Base-by-base conservation (phyloP, 2,329 filamentous ascomycete species). In the Penicillium digitatum region DNA sequence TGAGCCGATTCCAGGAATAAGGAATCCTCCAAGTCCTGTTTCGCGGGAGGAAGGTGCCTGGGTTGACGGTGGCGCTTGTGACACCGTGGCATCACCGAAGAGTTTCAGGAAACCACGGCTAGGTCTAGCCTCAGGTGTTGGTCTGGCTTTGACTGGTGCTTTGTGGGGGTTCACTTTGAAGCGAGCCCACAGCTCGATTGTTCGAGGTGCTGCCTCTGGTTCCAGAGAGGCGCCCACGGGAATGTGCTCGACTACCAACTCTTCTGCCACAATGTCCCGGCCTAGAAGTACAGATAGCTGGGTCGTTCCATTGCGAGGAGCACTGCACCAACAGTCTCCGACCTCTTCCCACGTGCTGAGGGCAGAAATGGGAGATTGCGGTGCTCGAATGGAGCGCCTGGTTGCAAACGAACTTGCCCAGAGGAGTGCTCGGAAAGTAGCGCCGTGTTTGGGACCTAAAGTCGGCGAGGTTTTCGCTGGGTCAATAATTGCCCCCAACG, bases 241-340 rank as follows among this genome's bases (percentile, higher is more conserved):
- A 53, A 90, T 85, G 69, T 92, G 87, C 66, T 93, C 89, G 40
- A 93, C 71, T 1, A 89, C 83, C 1, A 93, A 68, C 62, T 90
- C 81, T 62, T 86, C 82, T 0, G 88, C 87, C 29, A 86, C 78
- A 53, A 92, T 79, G 6, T 74, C 59, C n/a, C 69, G 68, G 1
- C 68, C 66, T 0, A 78, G 66, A 5, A 66, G 49, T 20, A 79
- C 66, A 2, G 66, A 65, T 12, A 80, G 64, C 57, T 79, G 77
- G 8, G 75, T 65, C 16, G 75, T 73, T 14, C 69, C 70, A 46
- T 79, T 60, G 0, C 77, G 80, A 48, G 71, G 68, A 10, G 76
- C 72, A 5, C 87, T 85, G 71, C 93, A 97, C 88, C 90, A 97
- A 72, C 90, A 95, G 58, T 97, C 89, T 20, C 88, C 89, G 32